phyloP scores from a whole-genome alignment of 495 filamentous ascomycete genomes.

The Aspergillus taichungensis region DNA sequence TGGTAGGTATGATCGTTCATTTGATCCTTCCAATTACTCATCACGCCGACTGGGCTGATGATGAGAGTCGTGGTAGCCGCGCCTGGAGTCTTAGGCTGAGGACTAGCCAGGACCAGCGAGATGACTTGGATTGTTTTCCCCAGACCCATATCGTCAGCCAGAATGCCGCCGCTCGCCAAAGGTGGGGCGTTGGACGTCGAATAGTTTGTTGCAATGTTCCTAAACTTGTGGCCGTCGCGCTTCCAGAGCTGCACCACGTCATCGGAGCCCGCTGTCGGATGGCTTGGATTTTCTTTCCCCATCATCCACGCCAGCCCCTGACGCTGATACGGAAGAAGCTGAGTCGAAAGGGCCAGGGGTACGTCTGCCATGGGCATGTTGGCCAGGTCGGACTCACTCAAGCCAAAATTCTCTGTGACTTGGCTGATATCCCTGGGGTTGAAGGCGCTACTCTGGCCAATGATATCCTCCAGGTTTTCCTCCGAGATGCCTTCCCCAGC shows the following conservation, averaged over 20 bases:
- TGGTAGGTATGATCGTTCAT: conserved; percentile 62
- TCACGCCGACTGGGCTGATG: conserved; percentile 73
- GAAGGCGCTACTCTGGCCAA: conserved; percentile 59
- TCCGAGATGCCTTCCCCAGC: conserved; percentile 14
- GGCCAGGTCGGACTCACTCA: conserved; percentile 57
- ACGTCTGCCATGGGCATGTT: conserved; percentile 66
- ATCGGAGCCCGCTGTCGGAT: conserved; percentile 52
- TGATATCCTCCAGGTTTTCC: conserved; percentile 48
- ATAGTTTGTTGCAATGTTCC: conserved; percentile 73
- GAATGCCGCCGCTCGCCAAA: conserved; percentile 72
- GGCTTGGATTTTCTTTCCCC: conserved; percentile 59
- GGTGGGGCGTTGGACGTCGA: conserved; percentile 45
- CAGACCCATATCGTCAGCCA: conserved; percentile 92
- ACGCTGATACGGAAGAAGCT: conserved; percentile 74
- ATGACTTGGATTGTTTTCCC: conserved; percentile 91
- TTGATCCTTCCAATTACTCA: conserved; percentile 89
- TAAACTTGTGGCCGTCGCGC: conserved; percentile 42
- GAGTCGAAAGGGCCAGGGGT: conserved; percentile 52
- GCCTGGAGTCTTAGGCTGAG: conserved; percentile 23
- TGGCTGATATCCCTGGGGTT: conserved; percentile 59
- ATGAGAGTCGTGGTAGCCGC: conserved; percentile 61
- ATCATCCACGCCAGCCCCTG: conserved; percentile 80
- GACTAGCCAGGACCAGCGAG: conserved; percentile 62
- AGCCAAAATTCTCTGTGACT: conserved; percentile 60
- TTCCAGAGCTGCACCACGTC: conserved; percentile 81